These are phyloP conservation scores for Nicotiana tabacum DNA, from an alignment of 257 asterid species.

Conservation along the genomic window DNA sequence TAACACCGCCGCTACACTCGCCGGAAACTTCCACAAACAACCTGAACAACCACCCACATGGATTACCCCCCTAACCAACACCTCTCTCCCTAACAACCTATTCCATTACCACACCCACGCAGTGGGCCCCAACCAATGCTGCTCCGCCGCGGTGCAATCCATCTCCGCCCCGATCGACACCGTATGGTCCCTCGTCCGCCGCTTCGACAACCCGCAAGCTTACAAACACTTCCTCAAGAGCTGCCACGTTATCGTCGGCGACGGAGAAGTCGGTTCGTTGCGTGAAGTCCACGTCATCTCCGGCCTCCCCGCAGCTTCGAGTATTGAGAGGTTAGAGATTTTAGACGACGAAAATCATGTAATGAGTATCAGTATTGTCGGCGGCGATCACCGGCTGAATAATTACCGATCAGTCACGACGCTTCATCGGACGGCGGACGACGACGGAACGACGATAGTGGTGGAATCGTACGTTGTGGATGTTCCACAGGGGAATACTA, in stretches of 20 bases:
- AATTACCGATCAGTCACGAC: constrained; percentile 72
- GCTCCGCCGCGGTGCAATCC: constrained; percentile 54
- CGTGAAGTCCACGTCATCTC: constrained; percentile 78
- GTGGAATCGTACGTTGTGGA: constrained; percentile 90
- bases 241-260: constrained; percentile 62
- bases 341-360: constrained; percentile 71
- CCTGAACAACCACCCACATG: constrained; percentile 17
- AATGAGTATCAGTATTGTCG: constrained; percentile 66
- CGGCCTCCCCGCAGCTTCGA: constrained; percentile 72
- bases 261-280: constrained; percentile 60
- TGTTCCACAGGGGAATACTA: constrained; percentile 65
- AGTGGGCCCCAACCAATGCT: constrained; percentile 54
- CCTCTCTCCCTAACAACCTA: constrained; percentile 32
- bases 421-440: constrained; percentile 31
- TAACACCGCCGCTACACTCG: constrained; percentile 2
- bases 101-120: constrained; percentile 58
- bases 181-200: constrained; percentile 77
- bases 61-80: constrained; percentile 31
- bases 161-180: constrained; percentile 47
- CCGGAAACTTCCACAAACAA: constrained; percentile 21
- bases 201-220: constrained; percentile 75
- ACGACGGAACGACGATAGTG: constrained; percentile 41
- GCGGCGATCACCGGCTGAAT: constrained; percentile 66
- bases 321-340: constrained; percentile 73
- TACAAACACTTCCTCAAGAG: constrained; percentile 73